A percentile compares a stretch with the other conserved stretches of the same genome.
phyloP scores from a whole-genome alignment of 148 eudicot genomes.

The Spergularia bocconei region DNA sequence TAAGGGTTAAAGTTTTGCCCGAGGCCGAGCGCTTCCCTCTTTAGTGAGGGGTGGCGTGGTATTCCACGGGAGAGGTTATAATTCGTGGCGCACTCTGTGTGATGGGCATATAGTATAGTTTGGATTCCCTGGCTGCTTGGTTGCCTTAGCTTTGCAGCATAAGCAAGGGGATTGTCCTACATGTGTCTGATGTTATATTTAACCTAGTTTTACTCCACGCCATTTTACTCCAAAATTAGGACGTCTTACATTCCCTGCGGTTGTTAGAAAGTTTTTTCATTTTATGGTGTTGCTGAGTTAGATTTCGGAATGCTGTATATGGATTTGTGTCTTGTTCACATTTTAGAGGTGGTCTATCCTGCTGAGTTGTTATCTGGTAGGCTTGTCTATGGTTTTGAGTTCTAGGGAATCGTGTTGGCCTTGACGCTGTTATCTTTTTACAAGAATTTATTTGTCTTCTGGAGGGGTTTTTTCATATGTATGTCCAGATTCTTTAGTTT shows the following conservation, averaged over 20 bases:
- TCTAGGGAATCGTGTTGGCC: neutral
- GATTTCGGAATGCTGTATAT: too few relatives aligned
- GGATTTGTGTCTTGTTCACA: neutral
- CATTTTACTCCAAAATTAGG: too few relatives aligned
- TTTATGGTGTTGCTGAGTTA: too few relatives aligned
- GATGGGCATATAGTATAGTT: conserved; percentile 31
- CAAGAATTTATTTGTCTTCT: neutral
- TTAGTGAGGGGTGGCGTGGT: conserved; percentile 51
- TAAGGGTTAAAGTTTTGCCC: conserved; percentile 10
- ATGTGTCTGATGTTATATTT: conserved; percentile 2
- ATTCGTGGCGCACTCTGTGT: conserved; percentile 39
- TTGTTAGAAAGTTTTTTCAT: too few relatives aligned
- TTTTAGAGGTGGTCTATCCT: neutral
- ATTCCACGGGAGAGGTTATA: conserved; percentile 45
- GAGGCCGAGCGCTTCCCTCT: conserved; percentile 51
- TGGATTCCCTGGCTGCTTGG: conserved; percentile 28
- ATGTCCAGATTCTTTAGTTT: neutral
- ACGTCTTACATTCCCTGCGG: too few relatives aligned
- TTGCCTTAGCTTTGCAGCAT: conserved; percentile 29
- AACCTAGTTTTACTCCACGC: too few relatives aligned
- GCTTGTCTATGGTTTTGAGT: neutral
- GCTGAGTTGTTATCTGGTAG: neutral
- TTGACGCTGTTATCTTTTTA: neutral
- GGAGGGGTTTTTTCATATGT: too few relatives aligned
- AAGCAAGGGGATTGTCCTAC: conserved; percentile 35